Evolutionary conservation across 2,329 filamentous ascomycete genomes (phyloP).

Genomic region (Botrytis paeoniae): DNA sequence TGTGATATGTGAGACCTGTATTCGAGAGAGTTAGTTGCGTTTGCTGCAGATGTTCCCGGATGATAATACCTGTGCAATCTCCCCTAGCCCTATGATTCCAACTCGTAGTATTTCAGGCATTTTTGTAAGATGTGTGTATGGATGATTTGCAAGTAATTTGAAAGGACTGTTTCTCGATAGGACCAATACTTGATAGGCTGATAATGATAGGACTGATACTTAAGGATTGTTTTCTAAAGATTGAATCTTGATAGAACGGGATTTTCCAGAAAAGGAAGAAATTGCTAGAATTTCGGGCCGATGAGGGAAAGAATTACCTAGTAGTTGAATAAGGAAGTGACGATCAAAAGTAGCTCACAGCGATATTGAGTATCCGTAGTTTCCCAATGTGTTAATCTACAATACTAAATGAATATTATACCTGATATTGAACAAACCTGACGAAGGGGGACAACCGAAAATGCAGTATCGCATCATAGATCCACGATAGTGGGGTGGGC

Average conservation of each 20-base stretch:
- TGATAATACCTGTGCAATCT: constrained; percentile 43
- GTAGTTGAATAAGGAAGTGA: background rate
- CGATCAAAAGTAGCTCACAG: background rate
- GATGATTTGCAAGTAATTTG: background rate
- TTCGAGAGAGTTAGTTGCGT: background rate
- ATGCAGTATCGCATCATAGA: constrained; percentile 5
- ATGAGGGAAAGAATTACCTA: background rate
- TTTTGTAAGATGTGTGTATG: background rate
- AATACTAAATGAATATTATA: background rate
- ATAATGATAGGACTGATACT: background rate
- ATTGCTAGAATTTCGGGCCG: background rate
- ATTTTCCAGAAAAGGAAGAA: background rate
- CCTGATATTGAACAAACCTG: background rate
- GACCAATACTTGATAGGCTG: background rate
- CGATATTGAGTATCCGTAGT: background rate
- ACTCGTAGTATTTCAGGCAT: constrained; percentile 23
- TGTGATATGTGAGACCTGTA: constrained; percentile 48
- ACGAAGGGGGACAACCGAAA: background rate
- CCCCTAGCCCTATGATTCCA: constrained; percentile 43
- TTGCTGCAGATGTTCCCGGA: background rate
- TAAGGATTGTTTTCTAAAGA: background rate
- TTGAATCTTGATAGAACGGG: background rate
- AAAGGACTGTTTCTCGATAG: background rate
- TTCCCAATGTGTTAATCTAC: background rate
- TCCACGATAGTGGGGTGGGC: background rate